A percentile compares a stretch with the other conserved stretches of the same genome.
These are phyloP conservation scores for Sporothrix inflata DNA, from an alignment of 2,329 filamentous ascomycete genomes.

Conservation along the genomic window DNA sequence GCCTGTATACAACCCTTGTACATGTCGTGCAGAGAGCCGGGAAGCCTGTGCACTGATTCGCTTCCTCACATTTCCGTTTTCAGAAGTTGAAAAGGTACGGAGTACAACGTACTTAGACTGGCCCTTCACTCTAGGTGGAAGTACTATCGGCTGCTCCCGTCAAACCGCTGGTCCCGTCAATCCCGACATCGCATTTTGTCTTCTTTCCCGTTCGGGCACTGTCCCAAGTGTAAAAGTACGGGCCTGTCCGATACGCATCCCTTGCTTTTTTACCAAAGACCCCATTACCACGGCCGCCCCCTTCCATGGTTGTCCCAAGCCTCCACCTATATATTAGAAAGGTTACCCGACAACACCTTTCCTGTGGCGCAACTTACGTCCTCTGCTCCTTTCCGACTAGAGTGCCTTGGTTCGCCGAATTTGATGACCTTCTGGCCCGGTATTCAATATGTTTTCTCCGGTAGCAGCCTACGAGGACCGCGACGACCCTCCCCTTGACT, in stretches of 20 bases:
- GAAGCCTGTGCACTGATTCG: neutral
- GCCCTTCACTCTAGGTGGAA: neutral
- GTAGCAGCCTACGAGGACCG: neutral
- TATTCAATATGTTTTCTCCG: neutral
- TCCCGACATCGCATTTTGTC: neutral
- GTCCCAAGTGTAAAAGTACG: neutral
- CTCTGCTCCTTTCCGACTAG: neutral
- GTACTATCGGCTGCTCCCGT: conserved; percentile 8
- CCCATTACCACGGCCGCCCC: neutral
- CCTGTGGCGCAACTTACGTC: neutral
- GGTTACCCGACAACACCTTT: neutral
- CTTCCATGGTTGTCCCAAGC: neutral
- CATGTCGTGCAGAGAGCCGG: conserved; percentile 2
- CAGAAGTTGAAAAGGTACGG: neutral
- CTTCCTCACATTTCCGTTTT: neutral
- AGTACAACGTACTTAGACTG: neutral
- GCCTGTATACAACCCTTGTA: neutral
- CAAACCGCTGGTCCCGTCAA: neutral
- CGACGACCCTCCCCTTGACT: conserved; percentile 32
- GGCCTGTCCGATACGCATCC: neutral
- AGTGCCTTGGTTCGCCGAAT: neutral
- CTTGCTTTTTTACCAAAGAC: neutral
- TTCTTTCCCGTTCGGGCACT: neutral
- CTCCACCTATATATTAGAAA: neutral
- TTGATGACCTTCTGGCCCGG: neutral